A percentile compares a stretch with the other conserved stretches of the same genome.
Conservation (phyloP, 352 stramenopile species). For the Saprolegnia parasitica region DNA sequence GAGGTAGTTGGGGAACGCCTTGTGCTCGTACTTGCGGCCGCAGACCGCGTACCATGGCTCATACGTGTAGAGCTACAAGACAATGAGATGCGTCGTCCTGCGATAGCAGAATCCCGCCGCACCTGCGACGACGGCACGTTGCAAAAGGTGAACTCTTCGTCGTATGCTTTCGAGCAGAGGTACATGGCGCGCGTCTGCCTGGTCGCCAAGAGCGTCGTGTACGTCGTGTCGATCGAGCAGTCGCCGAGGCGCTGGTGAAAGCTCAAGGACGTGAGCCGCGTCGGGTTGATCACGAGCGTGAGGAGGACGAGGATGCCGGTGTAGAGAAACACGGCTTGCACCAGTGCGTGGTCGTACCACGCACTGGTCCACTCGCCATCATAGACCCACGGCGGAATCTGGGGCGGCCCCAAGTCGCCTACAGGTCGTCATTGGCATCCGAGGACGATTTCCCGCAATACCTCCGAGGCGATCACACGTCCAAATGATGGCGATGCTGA, state of each 20-base stretch:
- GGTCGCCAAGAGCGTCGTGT: conserved; percentile 58
- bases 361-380: conserved; percentile 78
- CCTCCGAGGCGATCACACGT: conserved; percentile 15
- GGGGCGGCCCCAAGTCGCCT: background rate
- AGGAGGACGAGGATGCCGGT: conserved; percentile 55
- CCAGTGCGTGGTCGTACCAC: conserved; percentile 73
- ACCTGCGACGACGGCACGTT: conserved; percentile 73
- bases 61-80: conserved; percentile 38
- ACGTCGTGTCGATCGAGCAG: conserved; percentile 52
- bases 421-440: background rate
- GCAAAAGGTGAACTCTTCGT: conserved; percentile 82
- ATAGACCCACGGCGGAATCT: conserved; percentile 41
- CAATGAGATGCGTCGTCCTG: background rate
- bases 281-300: conserved; percentile 54
- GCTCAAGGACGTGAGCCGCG: conserved; percentile 63
- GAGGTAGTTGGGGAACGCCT: conserved; percentile 29
- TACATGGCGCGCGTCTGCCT: conserved; percentile 55
- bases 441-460: background rate
- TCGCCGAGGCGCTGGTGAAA: conserved; percentile 72
- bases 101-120: conserved; percentile 28
- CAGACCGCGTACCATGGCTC: conserved; percentile 85
- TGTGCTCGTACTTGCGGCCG: conserved; percentile 57
- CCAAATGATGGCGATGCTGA: conserved; percentile 15
- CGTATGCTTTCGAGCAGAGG: conserved; percentile 69
- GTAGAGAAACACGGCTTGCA: conserved; percentile 76